Evolutionary conservation across 495 filamentous ascomycete species (phyloP).

Genomic region (Echria macrotheca): DNA sequence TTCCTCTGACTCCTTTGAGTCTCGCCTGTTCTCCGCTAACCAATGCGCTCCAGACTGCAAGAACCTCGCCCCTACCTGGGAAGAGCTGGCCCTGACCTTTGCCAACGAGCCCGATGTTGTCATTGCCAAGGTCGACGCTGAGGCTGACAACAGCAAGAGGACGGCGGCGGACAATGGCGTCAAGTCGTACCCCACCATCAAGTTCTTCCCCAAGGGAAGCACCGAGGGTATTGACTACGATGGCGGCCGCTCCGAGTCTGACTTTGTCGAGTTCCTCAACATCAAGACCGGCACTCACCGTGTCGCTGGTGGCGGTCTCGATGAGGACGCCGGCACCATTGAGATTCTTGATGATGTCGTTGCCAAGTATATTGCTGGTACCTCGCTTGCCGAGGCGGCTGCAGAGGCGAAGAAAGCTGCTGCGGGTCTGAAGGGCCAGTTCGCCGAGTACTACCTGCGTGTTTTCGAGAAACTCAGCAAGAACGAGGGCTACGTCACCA

Average conservation of each 20-base stretch:
- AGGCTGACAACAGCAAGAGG: constrained; percentile 75
- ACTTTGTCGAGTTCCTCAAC: constrained; percentile 80
- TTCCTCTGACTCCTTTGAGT: constrained; percentile 22
- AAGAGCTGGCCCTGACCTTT: constrained; percentile 80
- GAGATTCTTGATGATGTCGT: constrained; percentile 69
- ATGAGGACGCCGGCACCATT: constrained; percentile 76
- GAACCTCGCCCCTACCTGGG: constrained; percentile 83
- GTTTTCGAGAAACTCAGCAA: constrained; percentile 77
- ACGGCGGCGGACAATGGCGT: constrained; percentile 73
- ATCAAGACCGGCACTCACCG: constrained; percentile 85
- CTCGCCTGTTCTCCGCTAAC: constrained; percentile 21
- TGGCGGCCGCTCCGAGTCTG: constrained; percentile 71
- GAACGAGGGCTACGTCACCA: constrained; percentile 71
- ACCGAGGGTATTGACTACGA: constrained; percentile 67
- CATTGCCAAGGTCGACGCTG: constrained; percentile 92
- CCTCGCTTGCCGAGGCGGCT: constrained; percentile 50
- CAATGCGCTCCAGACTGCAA: constrained; percentile 76
- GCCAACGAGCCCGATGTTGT: constrained; percentile 67
- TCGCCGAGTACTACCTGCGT: constrained; percentile 89
- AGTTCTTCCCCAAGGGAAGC: constrained; percentile 91
- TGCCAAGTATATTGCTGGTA: constrained; percentile 56
- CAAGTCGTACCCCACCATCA: constrained; percentile 89
- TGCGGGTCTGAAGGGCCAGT: constrained; percentile 65
- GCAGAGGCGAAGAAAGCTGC: constrained; percentile 66
- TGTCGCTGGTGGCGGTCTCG: constrained; percentile 71